Evolutionary conservation across 192 early-diverging fungal genomes (phyloP).

Genomic region (Backusella westeae): DNA sequence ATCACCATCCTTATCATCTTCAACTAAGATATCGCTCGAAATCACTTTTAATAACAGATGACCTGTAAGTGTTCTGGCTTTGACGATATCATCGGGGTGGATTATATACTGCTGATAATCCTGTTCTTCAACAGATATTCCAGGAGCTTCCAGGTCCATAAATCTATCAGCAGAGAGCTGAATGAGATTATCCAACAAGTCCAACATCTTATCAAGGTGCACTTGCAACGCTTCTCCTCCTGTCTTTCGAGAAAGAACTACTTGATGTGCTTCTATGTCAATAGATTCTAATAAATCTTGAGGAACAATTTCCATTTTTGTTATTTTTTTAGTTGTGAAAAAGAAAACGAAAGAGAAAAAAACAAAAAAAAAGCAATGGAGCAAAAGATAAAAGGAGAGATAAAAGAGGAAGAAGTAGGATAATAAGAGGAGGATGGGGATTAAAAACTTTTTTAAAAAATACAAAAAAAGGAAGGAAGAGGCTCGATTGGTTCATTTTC

Average conservation of each 20-base stretch:
- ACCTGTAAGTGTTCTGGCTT: slow-evolving; percentile 6
- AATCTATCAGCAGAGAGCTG: slow-evolving; percentile 16
- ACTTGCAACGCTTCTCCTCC: neutral
- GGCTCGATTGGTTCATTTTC: neutral
- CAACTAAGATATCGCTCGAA: slow-evolving; percentile 5
- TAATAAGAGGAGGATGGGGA: neutral
- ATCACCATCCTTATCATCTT: slow-evolving; percentile 16
- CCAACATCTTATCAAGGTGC: neutral
- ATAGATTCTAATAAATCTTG: slow-evolving; percentile 2
- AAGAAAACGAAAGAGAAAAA: neutral
- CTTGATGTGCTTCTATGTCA: neutral
- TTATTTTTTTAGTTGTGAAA: neutral
- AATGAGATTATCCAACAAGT: neutral
- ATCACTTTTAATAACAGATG: slow-evolving; percentile 16
- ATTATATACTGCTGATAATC: neutral
- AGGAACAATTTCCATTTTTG: neutral
- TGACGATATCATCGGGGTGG: slow-evolving; percentile 14
- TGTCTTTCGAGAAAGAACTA: neutral
- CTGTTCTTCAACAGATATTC: neutral
- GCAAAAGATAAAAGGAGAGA: neutral
- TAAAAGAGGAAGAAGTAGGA: neutral
- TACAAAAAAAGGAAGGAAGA: neutral
- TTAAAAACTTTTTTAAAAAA: neutral
- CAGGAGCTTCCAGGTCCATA: slow-evolving; percentile 3
- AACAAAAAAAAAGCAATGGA: neutral